These are phyloP conservation scores for Pisolithus albus DNA, from an alignment of 768 basidiomycete species.

Conservation along the genomic window DNA sequence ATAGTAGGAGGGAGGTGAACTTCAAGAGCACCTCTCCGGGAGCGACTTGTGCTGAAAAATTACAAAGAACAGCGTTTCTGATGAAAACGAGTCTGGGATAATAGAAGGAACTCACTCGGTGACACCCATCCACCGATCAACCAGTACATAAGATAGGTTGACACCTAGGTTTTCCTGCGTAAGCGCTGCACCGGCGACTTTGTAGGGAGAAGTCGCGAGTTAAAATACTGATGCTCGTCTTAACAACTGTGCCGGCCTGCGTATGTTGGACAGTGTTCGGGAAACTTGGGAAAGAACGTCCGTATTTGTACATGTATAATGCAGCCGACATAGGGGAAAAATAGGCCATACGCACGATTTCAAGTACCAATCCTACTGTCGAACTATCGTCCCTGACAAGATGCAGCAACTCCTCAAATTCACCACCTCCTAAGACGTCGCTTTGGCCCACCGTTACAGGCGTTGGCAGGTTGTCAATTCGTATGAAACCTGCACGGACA, in stretches of 20 bases:
- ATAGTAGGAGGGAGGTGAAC: slow-evolving; percentile 35
- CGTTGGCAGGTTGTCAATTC: slow-evolving; percentile 38
- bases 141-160: slow-evolving; percentile 47
- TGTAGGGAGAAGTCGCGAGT: slow-evolving; percentile 12
- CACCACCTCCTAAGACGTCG: slow-evolving; percentile 14
- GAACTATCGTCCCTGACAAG: slow-evolving; percentile 23
- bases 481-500: slow-evolving; percentile 16
- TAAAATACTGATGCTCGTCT: slow-evolving; percentile 19
- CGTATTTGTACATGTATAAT: slow-evolving; percentile 10
- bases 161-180: slow-evolving; percentile 17
- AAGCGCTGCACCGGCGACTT: slow-evolving; percentile 40
- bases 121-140: slow-evolving; percentile 63
- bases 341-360: slow-evolving; percentile 36
- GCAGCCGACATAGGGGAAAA: background rate
- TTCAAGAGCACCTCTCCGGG: slow-evolving; percentile 35
- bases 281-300: slow-evolving; percentile 26
- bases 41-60: slow-evolving; percentile 33
- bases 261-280: slow-evolving; percentile 14
- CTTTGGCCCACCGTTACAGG: slow-evolving; percentile 27
- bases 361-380: slow-evolving; percentile 41
- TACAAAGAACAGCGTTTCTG: background rate
- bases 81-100: background rate
- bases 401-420: slow-evolving; percentile 21
- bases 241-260: slow-evolving; percentile 17
- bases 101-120: slow-evolving; percentile 38